Base-by-base conservation (phyloP, 2,329 filamentous ascomycete species). In the Sporothrix brunneoviolacea region DNA sequence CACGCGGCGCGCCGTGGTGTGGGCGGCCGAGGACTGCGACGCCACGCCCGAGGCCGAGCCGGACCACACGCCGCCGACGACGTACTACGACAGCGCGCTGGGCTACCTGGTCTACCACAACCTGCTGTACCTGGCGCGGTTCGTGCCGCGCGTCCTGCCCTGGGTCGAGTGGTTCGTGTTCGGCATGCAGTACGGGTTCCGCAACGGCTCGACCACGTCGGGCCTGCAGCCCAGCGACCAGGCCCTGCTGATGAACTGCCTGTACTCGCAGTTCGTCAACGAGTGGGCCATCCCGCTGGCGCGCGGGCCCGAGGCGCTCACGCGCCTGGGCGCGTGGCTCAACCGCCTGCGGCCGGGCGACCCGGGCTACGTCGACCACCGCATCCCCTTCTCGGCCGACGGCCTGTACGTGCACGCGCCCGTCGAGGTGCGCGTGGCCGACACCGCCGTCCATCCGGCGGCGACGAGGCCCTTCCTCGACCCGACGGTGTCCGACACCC, bases 201-300 rank as follows among this genome's bases (percentile, higher is more conserved):
- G 54, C 18, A 59, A 63, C 58, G 74, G 74, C 30, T 79, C 88
- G 54, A 82, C 82, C 44, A 77, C 75, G 3, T 75, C 76, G 47
- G 91, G 86, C 6, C 80, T 96, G 16, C 86, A 96, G 67, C 82
- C 85, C 19, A 86, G 86, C 56, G 82, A 86, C 53, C 74, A 84
- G 56, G 91, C 90, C 12, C 78, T 97, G 40, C 75, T 96, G 47
- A 91, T 98, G 87, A 93, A 98, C 71, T 98, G 93, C 62, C 79
- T 97, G 6, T 98, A 96, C 73, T 91, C 87, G n/a, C 93, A 98
- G 64, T 95, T 89, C 61, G 93, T 98, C 57, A 96, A 98, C 66
- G 93, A 98, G 66, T 98, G 93, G 93, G 91, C 91, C 0, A 77
- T 98, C 7, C 91, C 93, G 1, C 75, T 98, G 1, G 73, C 82